Conservation (phyloP, 805 yeast genomes). For the Metschnikowia peoriensis region DNA sequence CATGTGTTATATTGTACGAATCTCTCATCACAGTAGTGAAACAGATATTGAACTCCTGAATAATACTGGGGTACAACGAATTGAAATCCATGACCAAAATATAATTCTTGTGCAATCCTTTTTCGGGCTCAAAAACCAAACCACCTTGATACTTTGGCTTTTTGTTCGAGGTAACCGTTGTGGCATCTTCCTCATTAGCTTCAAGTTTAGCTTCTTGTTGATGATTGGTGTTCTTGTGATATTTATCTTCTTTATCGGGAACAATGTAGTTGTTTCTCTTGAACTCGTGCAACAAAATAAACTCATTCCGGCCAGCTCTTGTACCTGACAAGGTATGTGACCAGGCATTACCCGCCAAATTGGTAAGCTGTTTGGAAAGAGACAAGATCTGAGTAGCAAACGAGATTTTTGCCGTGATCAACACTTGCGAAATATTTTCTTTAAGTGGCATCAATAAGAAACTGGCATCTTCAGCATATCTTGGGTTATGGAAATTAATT, state of each 20-base stretch:
- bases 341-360: slow-evolving; percentile 97
- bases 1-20: slow-evolving; percentile 36
- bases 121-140: slow-evolving; percentile 93
- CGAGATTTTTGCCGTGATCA: slow-evolving; percentile 73
- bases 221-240: slow-evolving; percentile 34
- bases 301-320: slow-evolving; percentile 94
- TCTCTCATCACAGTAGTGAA: slow-evolving; percentile 89
- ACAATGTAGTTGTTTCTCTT: slow-evolving; percentile 73
- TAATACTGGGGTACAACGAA: slow-evolving; percentile 93
- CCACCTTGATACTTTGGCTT: slow-evolving; percentile 89
- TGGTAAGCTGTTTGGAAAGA: slow-evolving; percentile 85
- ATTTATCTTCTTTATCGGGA: slow-evolving; percentile 73
- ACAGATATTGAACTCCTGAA: slow-evolving; percentile 95
- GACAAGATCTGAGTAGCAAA: slow-evolving; percentile 83
- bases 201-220: slow-evolving; percentile 34
- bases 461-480: slow-evolving; percentile 63
- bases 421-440: slow-evolving; percentile 65
- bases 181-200: slow-evolving; percentile 40
- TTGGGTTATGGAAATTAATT: slow-evolving; percentile 66
- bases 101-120: slow-evolving; percentile 86
- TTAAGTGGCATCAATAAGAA: slow-evolving; percentile 66
- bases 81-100: slow-evolving; percentile 97
- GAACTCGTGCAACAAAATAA: slow-evolving; percentile 88
- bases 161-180: slow-evolving; percentile 50
- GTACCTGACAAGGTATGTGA: slow-evolving; percentile 92